Conservation (phyloP, 345 rosid genomes). For the Gossypium anomalum region DNA sequence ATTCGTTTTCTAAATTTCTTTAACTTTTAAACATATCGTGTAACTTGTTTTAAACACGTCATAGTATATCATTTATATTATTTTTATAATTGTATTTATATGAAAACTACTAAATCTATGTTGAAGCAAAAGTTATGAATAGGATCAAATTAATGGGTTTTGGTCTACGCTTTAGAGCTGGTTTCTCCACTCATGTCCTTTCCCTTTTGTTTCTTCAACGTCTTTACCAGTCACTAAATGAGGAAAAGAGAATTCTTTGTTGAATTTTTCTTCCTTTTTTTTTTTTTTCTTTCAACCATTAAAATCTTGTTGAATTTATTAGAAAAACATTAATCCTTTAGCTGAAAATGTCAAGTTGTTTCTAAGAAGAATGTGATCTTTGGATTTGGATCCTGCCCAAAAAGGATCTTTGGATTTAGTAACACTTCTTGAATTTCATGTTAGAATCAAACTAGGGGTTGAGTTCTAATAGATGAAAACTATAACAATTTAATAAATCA, state of each 20-base stretch:
- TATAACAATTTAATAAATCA: not conserved
- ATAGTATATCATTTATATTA: no score
- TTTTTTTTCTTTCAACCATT: not conserved
- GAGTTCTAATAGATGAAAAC: not conserved
- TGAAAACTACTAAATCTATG: not conserved
- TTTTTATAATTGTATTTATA: no score
- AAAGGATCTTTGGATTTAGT: no score
- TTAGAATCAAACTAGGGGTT: not conserved
- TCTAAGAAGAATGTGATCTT: not conserved
- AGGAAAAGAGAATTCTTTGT: conserved; percentile 14
- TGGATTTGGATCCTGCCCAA: not conserved
- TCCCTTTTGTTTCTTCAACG: conserved; percentile 23
- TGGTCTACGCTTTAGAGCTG: conserved; percentile 24
- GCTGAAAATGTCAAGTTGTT: not conserved
- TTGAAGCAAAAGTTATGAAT: not conserved
- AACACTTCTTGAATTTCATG: not conserved
- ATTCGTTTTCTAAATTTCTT: no score
- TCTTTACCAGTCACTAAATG: conserved; percentile 5
- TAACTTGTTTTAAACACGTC: no score
- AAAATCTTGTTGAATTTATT: not conserved
- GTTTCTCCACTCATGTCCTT: conserved; percentile 46
- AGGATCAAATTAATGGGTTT: conserved; percentile 11
- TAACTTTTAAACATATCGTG: no score
- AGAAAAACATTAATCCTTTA: not conserved
- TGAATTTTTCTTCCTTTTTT: not conserved